Percentiles rank a stretch among this genome's conserved stretches.
Evolutionary conservation across 108 stramenopile genomes (phyloP).

Genomic region (Epithemia pelagica): DNA sequence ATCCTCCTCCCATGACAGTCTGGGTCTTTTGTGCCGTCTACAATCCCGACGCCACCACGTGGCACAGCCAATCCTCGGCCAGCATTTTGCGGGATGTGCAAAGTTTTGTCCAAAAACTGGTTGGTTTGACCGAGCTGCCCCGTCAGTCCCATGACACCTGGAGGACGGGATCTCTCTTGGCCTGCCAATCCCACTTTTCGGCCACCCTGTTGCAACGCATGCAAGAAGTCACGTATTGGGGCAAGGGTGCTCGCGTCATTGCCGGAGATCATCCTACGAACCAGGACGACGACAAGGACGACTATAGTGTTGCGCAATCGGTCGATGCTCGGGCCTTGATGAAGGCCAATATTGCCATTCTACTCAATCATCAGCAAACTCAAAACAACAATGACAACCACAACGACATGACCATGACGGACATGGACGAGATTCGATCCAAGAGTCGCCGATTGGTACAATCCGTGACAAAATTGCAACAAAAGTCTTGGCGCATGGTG

Average conservation of each 20-base stretch:
- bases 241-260: constrained; percentile 41
- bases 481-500: constrained; percentile 30
- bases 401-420: too few species aligned
- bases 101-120: constrained; percentile 58
- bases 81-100: constrained; percentile 21
- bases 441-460: constrained; percentile 25
- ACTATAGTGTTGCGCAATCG: constrained; percentile 54
- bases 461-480: constrained; percentile 50
- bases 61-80: neutral
- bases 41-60: constrained; percentile 22
- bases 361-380: constrained; percentile 44
- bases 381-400: too few species aligned
- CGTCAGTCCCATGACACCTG: constrained; percentile 34
- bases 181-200: constrained; percentile 51
- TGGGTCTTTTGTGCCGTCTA: constrained; percentile 62
- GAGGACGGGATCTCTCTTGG: constrained; percentile 34
- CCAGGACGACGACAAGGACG: constrained; percentile 34
- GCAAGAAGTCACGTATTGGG: constrained; percentile 42
- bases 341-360: constrained; percentile 46
- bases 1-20: constrained; percentile 10
- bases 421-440: constrained; percentile 23
- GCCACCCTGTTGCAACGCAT: constrained; percentile 59
- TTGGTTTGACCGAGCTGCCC: constrained; percentile 41
- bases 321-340: constrained; percentile 48
- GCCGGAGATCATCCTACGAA: too few species aligned